phyloP scores from a whole-genome alignment of 768 basidiomycete genomes.

The Lentinula lateritia region DNA sequence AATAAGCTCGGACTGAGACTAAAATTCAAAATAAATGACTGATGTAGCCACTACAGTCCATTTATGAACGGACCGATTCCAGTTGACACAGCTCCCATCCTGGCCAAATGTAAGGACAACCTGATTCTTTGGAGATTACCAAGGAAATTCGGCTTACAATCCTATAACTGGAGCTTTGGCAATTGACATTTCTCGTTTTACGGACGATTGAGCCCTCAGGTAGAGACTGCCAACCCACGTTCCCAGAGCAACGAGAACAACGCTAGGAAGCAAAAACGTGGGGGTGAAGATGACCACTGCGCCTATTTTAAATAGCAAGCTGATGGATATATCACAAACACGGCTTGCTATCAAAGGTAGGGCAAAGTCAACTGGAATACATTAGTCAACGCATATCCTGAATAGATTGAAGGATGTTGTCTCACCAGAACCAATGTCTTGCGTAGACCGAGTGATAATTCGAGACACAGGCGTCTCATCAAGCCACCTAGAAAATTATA shows the following conservation, averaged over 20 bases:
- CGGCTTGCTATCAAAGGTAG: constrained; percentile 4
- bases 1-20: constrained; percentile 34
- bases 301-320: constrained; percentile 17
- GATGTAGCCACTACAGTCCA: constrained; percentile 7
- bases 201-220: constrained; percentile 18
- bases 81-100: constrained; percentile 7
- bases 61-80: constrained; percentile 10
- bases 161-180: constrained; percentile 14
- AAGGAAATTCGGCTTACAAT: constrained; percentile 27
- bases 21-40: neutral
- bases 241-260: constrained; percentile 21
- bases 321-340: constrained; percentile 10
- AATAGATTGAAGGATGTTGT: neutral
- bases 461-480: constrained; percentile 44
- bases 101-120: constrained; percentile 3
- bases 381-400: neutral
- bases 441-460: constrained; percentile 42
- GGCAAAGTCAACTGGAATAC: constrained; percentile 12
- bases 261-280: constrained; percentile 21
- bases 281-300: constrained; percentile 22
- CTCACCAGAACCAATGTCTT: constrained; percentile 35
- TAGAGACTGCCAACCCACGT: constrained; percentile 19
- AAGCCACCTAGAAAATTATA: constrained; percentile 32
- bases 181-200: constrained; percentile 17
- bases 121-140: neutral